Base-by-base conservation (phyloP, 441 rosid species). In the Manihot esculenta region DNA sequence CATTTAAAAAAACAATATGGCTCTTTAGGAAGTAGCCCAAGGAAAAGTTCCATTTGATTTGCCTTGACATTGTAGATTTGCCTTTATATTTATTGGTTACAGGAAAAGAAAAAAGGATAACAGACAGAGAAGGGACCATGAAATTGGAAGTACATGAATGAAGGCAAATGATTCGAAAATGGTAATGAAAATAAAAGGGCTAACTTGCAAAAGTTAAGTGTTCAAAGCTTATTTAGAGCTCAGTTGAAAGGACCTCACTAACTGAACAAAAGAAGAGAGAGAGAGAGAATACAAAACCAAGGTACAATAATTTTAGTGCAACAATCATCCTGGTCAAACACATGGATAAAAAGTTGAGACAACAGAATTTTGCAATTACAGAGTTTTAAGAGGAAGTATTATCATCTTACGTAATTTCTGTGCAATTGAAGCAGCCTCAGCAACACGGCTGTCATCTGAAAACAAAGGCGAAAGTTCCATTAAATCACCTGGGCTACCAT, bases 391-490 rank as follows among this genome's bases (percentile, higher is more conserved):
- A 42, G 62, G 55, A 62, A 59, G 49, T 38, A 71, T 51, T 48
- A 71, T 44, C 71, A 78, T 80, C 96, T 81, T 90, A 96, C 97
- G 87, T 79, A 96, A 73, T 88, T 96, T 96, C 81, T 93, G 98
- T 14, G 99, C 98, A 72, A 96, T 89, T 74, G 97, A 88, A 60
- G 98, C 98, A 67, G 99, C 99, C 85, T 96, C 99, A 30, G 98
- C 96, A 74, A 96, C 98, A 45, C 99, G 99, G 79, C 94, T 90
- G 76, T 96, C 99, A 78, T 93, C 99, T 68, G 99, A 93, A 89
- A 96, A 96, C 80, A 96, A 82, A 77, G 99, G 89, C 26, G 99
- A 96, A 72, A 93, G 97, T 84, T 96, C 98, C 98, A 93, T 93
- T 70, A 96, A 81, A 81, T 96, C 99, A 11, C 99, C 99, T 26